Evolutionary conservation across 495 filamentous ascomycete species (phyloP).

Genomic region (Ramalina intermedia): DNA sequence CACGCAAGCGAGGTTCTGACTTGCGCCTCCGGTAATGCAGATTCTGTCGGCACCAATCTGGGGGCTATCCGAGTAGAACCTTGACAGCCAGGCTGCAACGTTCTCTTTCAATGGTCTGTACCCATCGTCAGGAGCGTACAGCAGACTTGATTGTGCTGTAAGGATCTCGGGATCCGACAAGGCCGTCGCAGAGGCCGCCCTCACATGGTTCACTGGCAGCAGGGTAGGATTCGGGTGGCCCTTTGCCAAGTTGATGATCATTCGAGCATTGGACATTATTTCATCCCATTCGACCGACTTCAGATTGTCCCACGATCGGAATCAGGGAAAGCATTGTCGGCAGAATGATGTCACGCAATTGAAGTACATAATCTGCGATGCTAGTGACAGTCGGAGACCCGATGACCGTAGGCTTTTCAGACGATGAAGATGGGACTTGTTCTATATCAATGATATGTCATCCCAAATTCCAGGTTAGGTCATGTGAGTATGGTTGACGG

Average conservation of each 20-base stretch:
- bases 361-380: too few species aligned
- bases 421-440: too few species aligned
- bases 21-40: slow-evolving; percentile 69
- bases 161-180: slow-evolving; percentile 44
- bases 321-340: too few species aligned
- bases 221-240: slow-evolving; percentile 61
- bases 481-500: too few species aligned
- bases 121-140: slow-evolving; percentile 69
- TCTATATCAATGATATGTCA: too few species aligned
- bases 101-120: slow-evolving; percentile 47
- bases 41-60: slow-evolving; percentile 42
- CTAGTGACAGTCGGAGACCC: too few species aligned
- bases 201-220: slow-evolving; percentile 47
- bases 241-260: slow-evolving; percentile 47
- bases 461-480: too few species aligned
- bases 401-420: too few species aligned
- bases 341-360: too few species aligned
- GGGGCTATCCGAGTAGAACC: slow-evolving; percentile 34
- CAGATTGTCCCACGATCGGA: too few species aligned
- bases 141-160: slow-evolving; percentile 34
- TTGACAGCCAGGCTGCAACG: slow-evolving; percentile 53
- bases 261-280: neutral
- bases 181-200: slow-evolving; percentile 35
- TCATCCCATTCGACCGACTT: slow-evolving; percentile 16
- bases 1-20: slow-evolving; percentile 57